Evolutionary conservation across 192 early-diverging fungal genomes (phyloP), one percentile per base, ranked within the genome.

Genomic region (Umbelopsis sp.): DNA sequence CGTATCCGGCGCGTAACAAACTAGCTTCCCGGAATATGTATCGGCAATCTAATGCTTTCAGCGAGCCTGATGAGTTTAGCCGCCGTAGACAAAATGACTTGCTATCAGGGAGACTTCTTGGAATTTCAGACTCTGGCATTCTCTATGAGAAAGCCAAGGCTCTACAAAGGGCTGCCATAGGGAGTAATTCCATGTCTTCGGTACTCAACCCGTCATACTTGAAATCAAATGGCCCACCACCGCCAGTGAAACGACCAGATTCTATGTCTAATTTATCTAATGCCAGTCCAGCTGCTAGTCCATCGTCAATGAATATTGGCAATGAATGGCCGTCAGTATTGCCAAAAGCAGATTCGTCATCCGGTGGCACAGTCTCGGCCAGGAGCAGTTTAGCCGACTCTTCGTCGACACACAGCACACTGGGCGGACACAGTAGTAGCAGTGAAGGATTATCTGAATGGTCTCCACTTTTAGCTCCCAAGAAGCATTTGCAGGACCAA

Each of bases 51-150:
- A 37, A 61, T 35, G 55, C 55, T 3, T 61, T 70, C 18, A 78
- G 76, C 47, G 76, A 78, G 27, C 76, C 76, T 35, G 76, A 78
- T 48, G 76, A 78, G 33, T 68, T 69, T 45, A 64, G 67, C 25
- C 55, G 55, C 18, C 46, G 76, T 20, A 71, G 71, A 9, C 68
- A 73, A 37, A 64, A 66, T 25, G 71, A 70, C 55, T 48, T 77
- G 46, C 70, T 78, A 67, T 47, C 55, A 16, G 61, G 67, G 35
- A 50, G 64, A 41, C 47, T 68, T 45, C 71, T 73, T 37, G 71
- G 71, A 30, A 27, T 72, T 22, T 65, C 48, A 35, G 71, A 73
- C 12, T 49, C 67, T 55, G 71, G 61, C 1, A 49, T 70, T 6
- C 53, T 78, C 0, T 68, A 66, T 53, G 76, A 78, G 49, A 78